Evolutionary conservation across 148 eudicot genomes (phyloP), one percentile per base, ranked within the genome.

Genomic region (Rhododendron vialii): DNA sequence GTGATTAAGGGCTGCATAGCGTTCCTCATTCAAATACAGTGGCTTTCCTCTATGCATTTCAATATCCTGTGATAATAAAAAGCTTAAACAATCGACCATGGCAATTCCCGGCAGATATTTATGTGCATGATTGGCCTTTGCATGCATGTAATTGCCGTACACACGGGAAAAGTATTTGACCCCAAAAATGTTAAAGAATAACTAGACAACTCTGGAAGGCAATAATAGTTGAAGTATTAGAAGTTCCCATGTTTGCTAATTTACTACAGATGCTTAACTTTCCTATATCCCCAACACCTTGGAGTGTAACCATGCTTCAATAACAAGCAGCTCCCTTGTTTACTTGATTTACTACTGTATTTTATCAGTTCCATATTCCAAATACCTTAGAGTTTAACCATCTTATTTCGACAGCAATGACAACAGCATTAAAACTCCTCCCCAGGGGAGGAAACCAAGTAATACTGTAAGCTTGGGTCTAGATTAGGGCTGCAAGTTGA

Each of bases 31-130:
- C 86, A 97, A 85, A 88, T 91, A 97, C 86, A 97, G 87, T 47
- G 98, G 98, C 89, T 95, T 97, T 9, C 99, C 99, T 83, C 99
- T 89, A 71, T 63, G 86, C 98, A 97, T 93, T 18, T 93, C 95
- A 83, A 69, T 67, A 89, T 97, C 99, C 99, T 97, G 98, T 88
- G 80, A 88, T 43, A 84, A 38, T 36, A 85, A 65, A 28, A 83
- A 41, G 28, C 83, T 35, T 43, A 71, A 0, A 30, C 38, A 17
- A 83, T 20, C 47, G 18, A 18, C 24, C 48, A 84, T 26, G 3
- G 78, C 45, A 55, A 30, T 57, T 55, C 15, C 45, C 33, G 3
- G 59, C 50, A 82, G 71, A 57, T 59, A 10, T 33, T 5, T 81
- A 33, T 8, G 20, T 48, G 61, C 38, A 78, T 43, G 81, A 24